Conservation (phyloP, 2,329 filamentous ascomycete species). For the Gliomastix tumulicola region DNA sequence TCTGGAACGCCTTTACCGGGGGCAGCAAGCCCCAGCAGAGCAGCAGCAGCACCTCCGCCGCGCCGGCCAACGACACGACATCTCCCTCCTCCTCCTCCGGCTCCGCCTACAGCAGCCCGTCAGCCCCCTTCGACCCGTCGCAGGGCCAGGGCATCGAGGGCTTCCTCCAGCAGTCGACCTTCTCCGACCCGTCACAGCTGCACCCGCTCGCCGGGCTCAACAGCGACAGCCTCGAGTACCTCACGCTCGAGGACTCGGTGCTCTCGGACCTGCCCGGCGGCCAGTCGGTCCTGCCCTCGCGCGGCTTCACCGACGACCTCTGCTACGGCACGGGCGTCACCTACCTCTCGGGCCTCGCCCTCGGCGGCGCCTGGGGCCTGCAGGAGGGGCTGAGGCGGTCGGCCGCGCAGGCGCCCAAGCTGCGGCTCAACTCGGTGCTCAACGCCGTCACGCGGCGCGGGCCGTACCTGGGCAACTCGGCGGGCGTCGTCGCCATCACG, state of each 20-base stretch:
- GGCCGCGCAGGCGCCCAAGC: conserved; percentile 73
- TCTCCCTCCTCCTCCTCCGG: conserved; percentile 12
- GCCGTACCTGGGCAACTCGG: conserved; percentile 92
- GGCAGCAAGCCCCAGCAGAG: conserved; percentile 40
- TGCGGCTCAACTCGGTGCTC: conserved; percentile 87
- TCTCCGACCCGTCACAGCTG: conserved; percentile 80
- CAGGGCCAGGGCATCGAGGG: conserved; percentile 75
- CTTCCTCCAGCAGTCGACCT: conserved; percentile 70
- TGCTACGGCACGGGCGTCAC: conserved; percentile 96
- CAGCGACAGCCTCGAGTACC: conserved; percentile 88
- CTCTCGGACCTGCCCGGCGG: conserved; percentile 80
- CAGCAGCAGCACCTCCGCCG: conserved; percentile 23
- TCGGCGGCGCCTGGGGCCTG: conserved; percentile 89
- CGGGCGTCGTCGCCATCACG: conserved; percentile 88
- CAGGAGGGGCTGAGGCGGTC: conserved; percentile 80
- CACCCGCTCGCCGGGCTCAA: conserved; percentile 93
- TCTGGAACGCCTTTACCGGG: conserved; percentile 57
- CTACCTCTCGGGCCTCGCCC: conserved; percentile 77
- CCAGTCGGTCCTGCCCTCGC: conserved; percentile 83
- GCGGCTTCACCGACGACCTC: conserved; percentile 96
- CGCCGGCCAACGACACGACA: conserved; percentile 12
- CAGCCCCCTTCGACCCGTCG: conserved; percentile 61
- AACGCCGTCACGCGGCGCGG: conserved; percentile 91
- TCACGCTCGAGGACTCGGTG: conserved; percentile 85
- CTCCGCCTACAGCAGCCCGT: conserved; percentile 39